These are phyloP conservation scores for Endogone sp. DNA, from an alignment of 192 early-diverging fungal genomes.

Conservation along the genomic window DNA sequence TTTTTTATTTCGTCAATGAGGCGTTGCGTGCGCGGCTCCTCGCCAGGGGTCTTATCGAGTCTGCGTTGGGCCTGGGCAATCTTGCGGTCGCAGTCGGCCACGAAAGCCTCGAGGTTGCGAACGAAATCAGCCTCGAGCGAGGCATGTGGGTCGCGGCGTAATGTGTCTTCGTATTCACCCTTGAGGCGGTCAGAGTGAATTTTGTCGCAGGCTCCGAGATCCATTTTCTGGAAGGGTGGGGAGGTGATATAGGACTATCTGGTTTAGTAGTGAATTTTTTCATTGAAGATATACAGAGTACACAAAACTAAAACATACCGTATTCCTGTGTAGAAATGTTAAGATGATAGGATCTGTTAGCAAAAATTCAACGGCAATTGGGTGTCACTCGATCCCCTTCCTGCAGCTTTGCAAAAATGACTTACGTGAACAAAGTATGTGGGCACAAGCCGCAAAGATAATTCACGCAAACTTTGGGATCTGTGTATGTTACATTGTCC, in stretches of 20 bases:
- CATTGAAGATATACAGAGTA: too few relatives aligned
- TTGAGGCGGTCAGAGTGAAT: conserved; percentile 44
- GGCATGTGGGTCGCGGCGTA: conserved; percentile 18
- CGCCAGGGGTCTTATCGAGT: conserved; percentile 48
- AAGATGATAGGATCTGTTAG: too few relatives aligned
- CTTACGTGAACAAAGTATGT: conserved; percentile 43
- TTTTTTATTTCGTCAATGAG: conserved; percentile 15
- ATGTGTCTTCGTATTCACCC: conserved; percentile 40
- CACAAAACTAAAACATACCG: too few relatives aligned
- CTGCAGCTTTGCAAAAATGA: too few relatives aligned
- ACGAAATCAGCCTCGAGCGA: conserved; percentile 26
- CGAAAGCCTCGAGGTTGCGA: conserved; percentile 37
- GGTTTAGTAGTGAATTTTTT: too few relatives aligned
- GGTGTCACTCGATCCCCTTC: too few relatives aligned
- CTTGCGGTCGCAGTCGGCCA: conserved; percentile 48
- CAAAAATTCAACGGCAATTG: too few relatives aligned
- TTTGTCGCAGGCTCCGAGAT: conserved; percentile 46
- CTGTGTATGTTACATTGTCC: conserved; percentile 39
- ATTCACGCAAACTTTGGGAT: conserved; percentile 37
- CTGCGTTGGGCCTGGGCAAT: conserved; percentile 37
- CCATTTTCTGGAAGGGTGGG: conserved; percentile 40
- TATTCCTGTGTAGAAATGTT: too few relatives aligned
- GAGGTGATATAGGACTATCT: too few relatives aligned
- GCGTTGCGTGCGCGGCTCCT: conserved; percentile 12
- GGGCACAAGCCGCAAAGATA: conserved; percentile 48